Evolutionary conservation across 148 eudicot genomes (phyloP).

Genomic region (Bassia scoparia): DNA sequence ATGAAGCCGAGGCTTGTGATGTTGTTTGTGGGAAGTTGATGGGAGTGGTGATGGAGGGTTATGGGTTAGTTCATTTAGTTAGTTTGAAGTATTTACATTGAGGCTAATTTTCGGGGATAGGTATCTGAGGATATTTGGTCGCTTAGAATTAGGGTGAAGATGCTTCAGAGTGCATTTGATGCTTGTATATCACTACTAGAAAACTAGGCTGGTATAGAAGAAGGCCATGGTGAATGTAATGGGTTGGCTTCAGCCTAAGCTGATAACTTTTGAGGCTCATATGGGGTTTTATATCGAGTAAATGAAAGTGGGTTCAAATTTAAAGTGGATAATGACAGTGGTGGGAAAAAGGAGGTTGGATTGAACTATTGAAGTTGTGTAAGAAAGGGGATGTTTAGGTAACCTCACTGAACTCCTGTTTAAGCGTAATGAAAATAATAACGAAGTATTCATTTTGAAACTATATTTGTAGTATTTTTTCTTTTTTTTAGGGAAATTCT

Average conservation of each 20-base stretch:
- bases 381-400: no score
- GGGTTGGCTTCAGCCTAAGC: constrained; percentile 94
- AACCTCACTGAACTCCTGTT: no score
- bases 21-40: constrained; percentile 69
- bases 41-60: constrained; percentile 72
- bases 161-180: constrained; percentile 56
- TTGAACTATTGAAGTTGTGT: no score
- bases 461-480: no score
- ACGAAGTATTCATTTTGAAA: no score
- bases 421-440: no score
- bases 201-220: constrained; percentile 64
- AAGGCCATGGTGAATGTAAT: constrained; percentile 84
- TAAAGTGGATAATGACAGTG: constrained; percentile 25
- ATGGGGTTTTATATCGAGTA: constrained; percentile 39
- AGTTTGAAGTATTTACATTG: constrained; percentile 58
- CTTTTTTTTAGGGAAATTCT: no score
- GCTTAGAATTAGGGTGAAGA: constrained; percentile 63
- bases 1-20: constrained; percentile 33
- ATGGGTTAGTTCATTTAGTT: constrained; percentile 70
- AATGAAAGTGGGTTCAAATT: constrained; percentile 23
- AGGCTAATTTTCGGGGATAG: constrained; percentile 53
- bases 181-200: constrained; percentile 80
- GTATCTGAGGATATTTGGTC: constrained; percentile 38
- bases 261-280: constrained; percentile 71
- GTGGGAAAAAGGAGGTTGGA: no score